A percentile compares a stretch with the other conserved stretches of the same genome.
Evolutionary conservation across 805 yeast genomes (phyloP).

Genomic region (Hanseniaspora pseudoguilliermondii): DNA sequence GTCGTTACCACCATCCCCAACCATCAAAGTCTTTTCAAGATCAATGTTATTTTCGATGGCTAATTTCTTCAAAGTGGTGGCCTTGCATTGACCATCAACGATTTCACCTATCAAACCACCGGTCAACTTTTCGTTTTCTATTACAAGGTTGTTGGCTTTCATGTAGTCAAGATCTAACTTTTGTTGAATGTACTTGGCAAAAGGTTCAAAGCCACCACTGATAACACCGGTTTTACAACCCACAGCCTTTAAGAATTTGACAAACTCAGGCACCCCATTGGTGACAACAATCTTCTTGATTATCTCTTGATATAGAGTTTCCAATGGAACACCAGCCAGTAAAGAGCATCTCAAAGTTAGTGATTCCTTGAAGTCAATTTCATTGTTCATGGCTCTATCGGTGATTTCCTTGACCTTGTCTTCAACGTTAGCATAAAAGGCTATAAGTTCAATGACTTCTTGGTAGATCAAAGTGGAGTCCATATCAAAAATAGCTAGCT

Average conservation of each 20-base stretch:
- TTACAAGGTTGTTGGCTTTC: constrained; percentile 61
- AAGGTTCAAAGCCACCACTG: constrained; percentile 87
- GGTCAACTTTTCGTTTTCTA: constrained; percentile 36
- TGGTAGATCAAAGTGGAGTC: constrained; percentile 92
- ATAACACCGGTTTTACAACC: constrained; percentile 74
- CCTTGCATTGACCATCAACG: constrained; percentile 79
- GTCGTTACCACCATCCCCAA: constrained; percentile 97
- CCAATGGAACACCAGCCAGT: constrained; percentile 68
- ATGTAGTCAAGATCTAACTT: constrained; percentile 71
- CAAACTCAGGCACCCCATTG: constrained; percentile 71
- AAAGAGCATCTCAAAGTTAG: constrained; percentile 60
- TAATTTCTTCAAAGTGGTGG: constrained; percentile 51
- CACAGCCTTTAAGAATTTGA: constrained; percentile 42
- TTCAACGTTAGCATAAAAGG: constrained; percentile 86
- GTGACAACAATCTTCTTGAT: constrained; percentile 51
- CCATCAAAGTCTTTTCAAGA: constrained; percentile 52
- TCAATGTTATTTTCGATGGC: constrained; percentile 38
- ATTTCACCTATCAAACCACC: constrained; percentile 71
- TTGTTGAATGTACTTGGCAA: constrained; percentile 63
- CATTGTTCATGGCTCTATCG: constrained; percentile 93
- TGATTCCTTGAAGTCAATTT: constrained; percentile 78
- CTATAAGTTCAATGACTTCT: constrained; percentile 92
- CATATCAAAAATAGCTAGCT: constrained; percentile 86
- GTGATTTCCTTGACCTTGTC: constrained; percentile 78
- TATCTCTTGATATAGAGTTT: constrained; percentile 64